Evolutionary conservation across 2,329 filamentous ascomycete species (phyloP).

Genomic region (Didymella sp.): DNA sequence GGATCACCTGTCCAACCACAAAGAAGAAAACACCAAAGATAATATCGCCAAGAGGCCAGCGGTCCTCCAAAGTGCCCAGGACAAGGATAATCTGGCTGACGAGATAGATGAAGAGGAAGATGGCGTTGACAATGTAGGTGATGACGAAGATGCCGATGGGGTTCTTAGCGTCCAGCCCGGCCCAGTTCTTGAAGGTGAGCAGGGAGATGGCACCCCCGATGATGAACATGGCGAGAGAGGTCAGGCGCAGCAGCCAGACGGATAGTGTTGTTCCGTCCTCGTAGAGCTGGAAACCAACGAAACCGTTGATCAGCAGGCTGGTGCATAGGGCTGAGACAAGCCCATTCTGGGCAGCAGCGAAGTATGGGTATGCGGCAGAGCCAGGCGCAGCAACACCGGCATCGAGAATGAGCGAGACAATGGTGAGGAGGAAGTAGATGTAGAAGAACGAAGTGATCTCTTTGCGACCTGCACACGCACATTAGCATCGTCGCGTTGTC

Average conservation of each 20-base stretch:
- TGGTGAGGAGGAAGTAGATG: slow-evolving; percentile 88
- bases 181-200: slow-evolving; percentile 92
- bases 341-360: slow-evolving; percentile 85
- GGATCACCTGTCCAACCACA: slow-evolving; percentile 85
- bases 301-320: slow-evolving; percentile 93
- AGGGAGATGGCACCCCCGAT: slow-evolving; percentile 88
- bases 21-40: slow-evolving; percentile 91
- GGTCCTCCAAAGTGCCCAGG: slow-evolving; percentile 86
- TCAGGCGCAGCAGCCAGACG: slow-evolving; percentile 86
- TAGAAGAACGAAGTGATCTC: slow-evolving; percentile 93
- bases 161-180: slow-evolving; percentile 81
- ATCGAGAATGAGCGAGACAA: slow-evolving; percentile 88
- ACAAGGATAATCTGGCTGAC: slow-evolving; percentile 89
- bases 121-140: slow-evolving; percentile 86
- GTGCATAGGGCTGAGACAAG: slow-evolving; percentile 85
- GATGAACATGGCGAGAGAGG: slow-evolving; percentile 80
- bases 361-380: slow-evolving; percentile 84
- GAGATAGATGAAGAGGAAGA: slow-evolving; percentile 85
- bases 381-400: slow-evolving; percentile 89
- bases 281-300: slow-evolving; percentile 97
- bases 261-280: slow-evolving; percentile 94
- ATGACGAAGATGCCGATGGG: slow-evolving; percentile 91
- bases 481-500: slow-evolving; percentile 22
- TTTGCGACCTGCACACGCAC: slow-evolving; percentile 62
- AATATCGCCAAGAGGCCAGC: slow-evolving; percentile 94